Evolutionary conservation across 805 yeast species (phyloP).

Genomic region (Hanseniaspora clermontiae): DNA sequence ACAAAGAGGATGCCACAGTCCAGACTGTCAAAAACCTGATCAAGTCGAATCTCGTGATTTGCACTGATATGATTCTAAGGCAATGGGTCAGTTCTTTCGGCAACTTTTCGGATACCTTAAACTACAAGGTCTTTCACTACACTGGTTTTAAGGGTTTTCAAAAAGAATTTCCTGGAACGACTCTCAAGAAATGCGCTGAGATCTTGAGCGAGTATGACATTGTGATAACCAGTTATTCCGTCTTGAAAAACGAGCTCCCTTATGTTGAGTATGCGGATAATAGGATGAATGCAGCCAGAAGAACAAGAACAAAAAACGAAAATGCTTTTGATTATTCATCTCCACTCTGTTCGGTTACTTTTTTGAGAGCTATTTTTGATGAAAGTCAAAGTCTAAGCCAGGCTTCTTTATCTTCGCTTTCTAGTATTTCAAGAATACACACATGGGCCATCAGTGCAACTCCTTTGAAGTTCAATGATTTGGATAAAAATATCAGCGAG

Average conservation of each 20-base stretch:
- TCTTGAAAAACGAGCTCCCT: constrained; percentile 63
- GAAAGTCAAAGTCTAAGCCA: constrained; percentile 78
- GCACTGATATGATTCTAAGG: constrained; percentile 68
- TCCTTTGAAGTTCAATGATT: constrained; percentile 47
- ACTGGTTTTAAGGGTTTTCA: constrained; percentile 39
- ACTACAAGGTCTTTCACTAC: constrained; percentile 50
- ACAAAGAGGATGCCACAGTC: constrained; percentile 15
- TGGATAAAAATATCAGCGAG: constrained; percentile 39
- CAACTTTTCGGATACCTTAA: constrained; percentile 9
- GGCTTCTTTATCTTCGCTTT: background rate
- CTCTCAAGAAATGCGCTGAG: constrained; percentile 32
- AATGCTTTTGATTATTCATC: constrained; percentile 49
- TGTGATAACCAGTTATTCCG: constrained; percentile 64
- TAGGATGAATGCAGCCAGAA: constrained; percentile 21
- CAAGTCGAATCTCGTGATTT: constrained; percentile 67
- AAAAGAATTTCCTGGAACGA: constrained; percentile 21
- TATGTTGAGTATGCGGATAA: constrained; percentile 59
- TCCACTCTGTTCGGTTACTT: constrained; percentile 68
- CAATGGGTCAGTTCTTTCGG: constrained; percentile 54
- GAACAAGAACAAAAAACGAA: constrained; percentile 16
- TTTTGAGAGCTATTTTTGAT: constrained; percentile 82
- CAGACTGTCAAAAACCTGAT: constrained; percentile 22
- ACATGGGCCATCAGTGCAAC: constrained; percentile 98
- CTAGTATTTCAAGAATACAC: constrained; percentile 59
- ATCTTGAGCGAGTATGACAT: constrained; percentile 54